Conservation (phyloP, 768 basidiomycete genomes). For the Lentinula lateritia region DNA sequence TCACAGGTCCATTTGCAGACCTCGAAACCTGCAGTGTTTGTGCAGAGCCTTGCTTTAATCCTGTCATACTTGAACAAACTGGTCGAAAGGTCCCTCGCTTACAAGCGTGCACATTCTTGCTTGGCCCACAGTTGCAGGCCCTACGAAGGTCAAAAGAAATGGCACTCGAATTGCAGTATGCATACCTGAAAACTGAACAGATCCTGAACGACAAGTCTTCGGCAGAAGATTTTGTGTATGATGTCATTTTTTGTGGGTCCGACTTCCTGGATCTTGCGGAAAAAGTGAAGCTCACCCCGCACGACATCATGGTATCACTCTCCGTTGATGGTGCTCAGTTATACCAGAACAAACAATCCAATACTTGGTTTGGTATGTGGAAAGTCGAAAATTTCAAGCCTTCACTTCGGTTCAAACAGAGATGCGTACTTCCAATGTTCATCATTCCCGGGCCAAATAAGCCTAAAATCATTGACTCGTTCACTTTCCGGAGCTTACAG, state of each 20-base stretch:
- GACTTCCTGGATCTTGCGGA: constrained; percentile 20
- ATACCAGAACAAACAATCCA: constrained; percentile 32
- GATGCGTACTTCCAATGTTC: too few species aligned
- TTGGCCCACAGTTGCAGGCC: constrained; percentile 29
- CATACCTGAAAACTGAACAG: too few species aligned
- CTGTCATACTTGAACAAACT: not conserved
- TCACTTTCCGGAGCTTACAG: constrained; percentile 24
- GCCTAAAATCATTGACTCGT: too few species aligned
- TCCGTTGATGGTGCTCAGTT: constrained; percentile 37
- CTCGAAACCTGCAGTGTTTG: constrained; percentile 26
- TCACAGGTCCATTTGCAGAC: constrained; percentile 28
- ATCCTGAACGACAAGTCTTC: not conserved
- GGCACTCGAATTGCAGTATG: too few species aligned
- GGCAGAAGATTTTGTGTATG: constrained; percentile 10
- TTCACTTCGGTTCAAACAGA: too few species aligned
- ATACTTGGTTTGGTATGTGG: constrained; percentile 29
- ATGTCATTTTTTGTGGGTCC: constrained; percentile 24
- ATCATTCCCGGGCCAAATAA: too few species aligned
- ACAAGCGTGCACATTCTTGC: constrained; percentile 29
- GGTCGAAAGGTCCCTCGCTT: constrained; percentile 21
- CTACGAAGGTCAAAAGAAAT: constrained; percentile 11
- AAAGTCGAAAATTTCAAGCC: too few species aligned
- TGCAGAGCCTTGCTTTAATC: constrained; percentile 21
- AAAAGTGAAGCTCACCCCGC: not conserved
- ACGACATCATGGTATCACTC: constrained; percentile 18